Evolutionary conservation across 176 grass and related monocot genomes (phyloP), one percentile per base, ranked within the genome.

Genomic region (Puccinellia tenuiflora): DNA sequence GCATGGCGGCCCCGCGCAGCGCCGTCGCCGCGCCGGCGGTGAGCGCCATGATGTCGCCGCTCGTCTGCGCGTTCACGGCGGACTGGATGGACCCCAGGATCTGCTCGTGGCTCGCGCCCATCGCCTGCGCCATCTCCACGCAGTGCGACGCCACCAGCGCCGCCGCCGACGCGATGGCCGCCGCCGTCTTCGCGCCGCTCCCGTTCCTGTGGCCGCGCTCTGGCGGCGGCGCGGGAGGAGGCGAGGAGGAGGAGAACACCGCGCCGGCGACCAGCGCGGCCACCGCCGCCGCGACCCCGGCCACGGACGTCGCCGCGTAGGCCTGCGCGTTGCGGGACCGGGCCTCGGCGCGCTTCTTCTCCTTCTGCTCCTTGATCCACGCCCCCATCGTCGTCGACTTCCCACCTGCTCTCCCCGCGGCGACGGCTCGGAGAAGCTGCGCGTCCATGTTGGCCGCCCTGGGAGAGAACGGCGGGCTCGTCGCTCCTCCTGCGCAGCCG

Each of bases 341-440:
- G 7, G 92, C 90, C 85, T 98, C 95, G 6, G 88, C 88, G 77
- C 92, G 86, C 77, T 92, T 92, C 86, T 92, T 92, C 88, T 98
- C 95, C 92, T 90, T 89, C 80, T 94, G 95, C 85, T 98, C 92
- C 85, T 98, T 94, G 72, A 98, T 88, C 95, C 95, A 98, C 67
- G 75, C 53, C 20, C 88, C 92, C 86, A 98, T 92, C 54, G 43
- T 73, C 54, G 43, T 73, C 42, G 92, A 91, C 79, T 85, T 94
- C 45, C 84, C 88, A 4, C 84, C 88, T 59, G 81, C 88, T 12
- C 81, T 84, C 63, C 82, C 80, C 17, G 70, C 89, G 29, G 75
- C 83, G 0, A 79, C 39, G 18, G 73, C 84, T 22, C 92, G 74
- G 25, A 89, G 92, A 75, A 74, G 68, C 91, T 97, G 91, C 20